Evolutionary conservation across 805 yeast genomes (phyloP), one percentile per base, ranked within the genome.

Genomic region (Grigorovia yakushimaensis): DNA sequence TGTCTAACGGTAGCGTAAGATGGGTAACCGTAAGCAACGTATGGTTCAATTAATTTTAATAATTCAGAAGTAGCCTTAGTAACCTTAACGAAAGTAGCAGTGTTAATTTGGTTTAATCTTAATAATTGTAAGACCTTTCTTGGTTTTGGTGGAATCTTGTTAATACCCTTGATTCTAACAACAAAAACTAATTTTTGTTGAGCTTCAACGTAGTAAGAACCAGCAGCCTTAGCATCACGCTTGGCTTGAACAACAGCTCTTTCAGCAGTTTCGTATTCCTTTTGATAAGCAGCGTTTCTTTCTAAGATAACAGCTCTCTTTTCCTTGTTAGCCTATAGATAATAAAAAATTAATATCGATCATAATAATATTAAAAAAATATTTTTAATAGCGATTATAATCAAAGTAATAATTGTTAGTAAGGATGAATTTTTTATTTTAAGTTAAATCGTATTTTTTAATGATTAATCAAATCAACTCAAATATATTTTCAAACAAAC

Each of bases 151-250:
- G 96, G 86, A 66, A 89, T 88, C 84, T 88, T 89, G 89, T 79
- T 85, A 74, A 89, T 87, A 89, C 97, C 97, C 91, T 89, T 89
- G 83, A 89, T 89, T 84, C 98, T 88, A 73, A 89, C 81, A 69
- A 89, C 95, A 73, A 89, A 88, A 60, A 87, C 95, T 68, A 89
- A 84, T 76, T 87, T 88, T 68, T 82, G 81, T 81, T 89, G 91
- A 73, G 95, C 96, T 68, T 82, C 88, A 66, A 88, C 94, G 79
- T 82, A 89, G 88, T 82, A 86, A 67, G 93, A 82, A 73, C 94
- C 95, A 68, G 81, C 75, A 72, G 91, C 89, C 80, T 84, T 86
- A 63, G 96, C 96, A 59, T 84, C 87, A 74, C 96, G 87, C 80
- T 82, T 82, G 67, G 95, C 94, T 49, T 77, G 76, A 70, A 84